Evolutionary conservation across 1,139 yeast species (phyloP).

Genomic region (Saccharomyces hybrid): DNA sequence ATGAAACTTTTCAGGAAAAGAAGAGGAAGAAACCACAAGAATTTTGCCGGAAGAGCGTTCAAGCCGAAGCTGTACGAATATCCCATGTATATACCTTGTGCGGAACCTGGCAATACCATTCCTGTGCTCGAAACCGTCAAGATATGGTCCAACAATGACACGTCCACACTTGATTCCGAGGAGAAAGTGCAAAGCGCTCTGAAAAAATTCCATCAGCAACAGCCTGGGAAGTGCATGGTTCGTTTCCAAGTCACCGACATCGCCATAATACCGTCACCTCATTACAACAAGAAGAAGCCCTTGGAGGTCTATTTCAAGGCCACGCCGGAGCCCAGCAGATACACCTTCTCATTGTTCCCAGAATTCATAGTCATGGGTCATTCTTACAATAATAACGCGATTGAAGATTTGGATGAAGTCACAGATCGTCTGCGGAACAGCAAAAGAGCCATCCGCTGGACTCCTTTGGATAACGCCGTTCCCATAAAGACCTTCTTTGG

Average conservation of each 20-base stretch:
- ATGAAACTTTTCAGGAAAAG: conserved; percentile 7
- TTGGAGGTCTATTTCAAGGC: background rate
- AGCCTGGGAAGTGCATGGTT: background rate
- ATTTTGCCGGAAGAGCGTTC: background rate
- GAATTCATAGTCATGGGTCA: background rate
- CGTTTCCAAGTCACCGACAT: background rate
- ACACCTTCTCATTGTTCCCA: background rate
- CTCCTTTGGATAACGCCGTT: conserved; percentile 2
- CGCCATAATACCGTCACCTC: background rate
- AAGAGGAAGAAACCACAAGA: background rate
- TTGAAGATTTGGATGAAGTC: background rate
- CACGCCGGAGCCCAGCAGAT: background rate
- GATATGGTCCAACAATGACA: conserved; percentile 10
- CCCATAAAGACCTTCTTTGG: conserved; percentile 9
- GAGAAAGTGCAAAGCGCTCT: background rate
- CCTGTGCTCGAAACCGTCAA: conserved; percentile 9
- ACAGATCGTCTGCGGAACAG: background rate
- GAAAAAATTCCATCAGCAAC: background rate
- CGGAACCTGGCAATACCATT: conserved; percentile 7
- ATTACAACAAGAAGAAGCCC: background rate
- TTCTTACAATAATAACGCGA: background rate
- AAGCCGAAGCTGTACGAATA: conserved; percentile 7
- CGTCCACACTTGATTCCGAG: background rate
- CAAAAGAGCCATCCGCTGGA: background rate
- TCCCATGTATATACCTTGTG: conserved; percentile 18